Conservation (phyloP, 2,329 filamentous ascomycete genomes). For the Hymenotorrendiella dingleyae region DNA sequence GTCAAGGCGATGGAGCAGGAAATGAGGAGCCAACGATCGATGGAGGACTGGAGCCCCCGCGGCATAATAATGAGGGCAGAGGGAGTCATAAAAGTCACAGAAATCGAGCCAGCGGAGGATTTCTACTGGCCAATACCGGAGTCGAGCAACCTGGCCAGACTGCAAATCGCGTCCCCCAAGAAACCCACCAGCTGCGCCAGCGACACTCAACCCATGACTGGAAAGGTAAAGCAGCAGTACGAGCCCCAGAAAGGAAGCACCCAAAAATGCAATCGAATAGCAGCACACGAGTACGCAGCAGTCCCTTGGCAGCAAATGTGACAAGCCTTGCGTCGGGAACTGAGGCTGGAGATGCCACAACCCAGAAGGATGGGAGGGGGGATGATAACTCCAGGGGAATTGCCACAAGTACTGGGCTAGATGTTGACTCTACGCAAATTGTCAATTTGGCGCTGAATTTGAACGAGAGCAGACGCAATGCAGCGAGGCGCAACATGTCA, state of each 20-base stretch:
- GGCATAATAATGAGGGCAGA: no score
- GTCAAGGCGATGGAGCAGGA: slow-evolving; percentile 1
- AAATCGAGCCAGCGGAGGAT: slow-evolving; percentile 26
- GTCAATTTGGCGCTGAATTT: slow-evolving; percentile 87
- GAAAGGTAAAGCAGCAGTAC: slow-evolving; percentile 23
- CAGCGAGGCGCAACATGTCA: slow-evolving; percentile 47
- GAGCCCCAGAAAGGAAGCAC: slow-evolving; percentile 19
- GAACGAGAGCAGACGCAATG: slow-evolving; percentile 71
- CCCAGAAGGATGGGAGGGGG: slow-evolving; percentile 3
- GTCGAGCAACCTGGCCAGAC: slow-evolving; percentile 17
- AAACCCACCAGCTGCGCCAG: slow-evolving; percentile 12
- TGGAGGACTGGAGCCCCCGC: background rate
- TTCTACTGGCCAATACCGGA: slow-evolving; percentile 24
- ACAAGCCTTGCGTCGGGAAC: slow-evolving; percentile 11
- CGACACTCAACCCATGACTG: slow-evolving; percentile 18
- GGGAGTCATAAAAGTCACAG: slow-evolving; percentile 25
- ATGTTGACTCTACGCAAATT: slow-evolving; percentile 80
- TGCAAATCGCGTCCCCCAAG: background rate
- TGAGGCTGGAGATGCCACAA: slow-evolving; percentile 4
- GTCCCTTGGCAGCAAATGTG: slow-evolving; percentile 23
- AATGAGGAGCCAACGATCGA: slow-evolving; percentile 1
- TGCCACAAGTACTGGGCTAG: slow-evolving; percentile 35
- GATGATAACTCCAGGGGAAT: slow-evolving; percentile 4
- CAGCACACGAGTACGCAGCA: slow-evolving; percentile 20
- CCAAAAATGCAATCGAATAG: slow-evolving; percentile 20